Conservation (phyloP, 345 rosid species). For the Eucalyptus grandis region DNA sequence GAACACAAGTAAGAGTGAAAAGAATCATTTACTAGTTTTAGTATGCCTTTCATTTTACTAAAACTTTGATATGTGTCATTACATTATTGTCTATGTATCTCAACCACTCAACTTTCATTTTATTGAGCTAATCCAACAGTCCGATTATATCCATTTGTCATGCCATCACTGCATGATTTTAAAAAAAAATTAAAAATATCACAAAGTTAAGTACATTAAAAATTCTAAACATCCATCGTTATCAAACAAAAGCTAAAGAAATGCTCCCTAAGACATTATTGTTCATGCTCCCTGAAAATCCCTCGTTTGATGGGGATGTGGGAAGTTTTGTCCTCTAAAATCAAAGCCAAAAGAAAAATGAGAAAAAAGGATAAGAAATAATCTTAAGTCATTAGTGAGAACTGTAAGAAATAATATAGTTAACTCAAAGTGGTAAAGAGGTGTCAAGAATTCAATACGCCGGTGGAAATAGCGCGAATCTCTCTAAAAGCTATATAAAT, state of each 20-base stretch:
- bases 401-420: accelerated
- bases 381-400: neutral
- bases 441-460: neutral
- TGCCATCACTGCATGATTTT: neutral
- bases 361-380: neutral
- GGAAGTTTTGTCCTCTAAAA: neutral
- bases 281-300: accelerated
- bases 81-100: neutral
- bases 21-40: neutral
- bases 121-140: neutral
- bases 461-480: accelerated
- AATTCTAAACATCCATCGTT: neutral
- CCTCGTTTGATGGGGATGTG: neutral
- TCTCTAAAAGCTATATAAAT: accelerated
- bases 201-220: neutral
- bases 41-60: neutral
- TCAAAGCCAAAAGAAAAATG: neutral
- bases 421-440: accelerated
- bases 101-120: neutral
- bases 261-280: neutral
- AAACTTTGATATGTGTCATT: neutral
- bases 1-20: neutral
- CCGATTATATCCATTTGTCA: neutral
- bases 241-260: neutral
- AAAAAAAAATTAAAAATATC: neutral